Evolutionary conservation across 352 stramenopile species (phyloP).

Genomic region (Phytophthora sp.): DNA sequence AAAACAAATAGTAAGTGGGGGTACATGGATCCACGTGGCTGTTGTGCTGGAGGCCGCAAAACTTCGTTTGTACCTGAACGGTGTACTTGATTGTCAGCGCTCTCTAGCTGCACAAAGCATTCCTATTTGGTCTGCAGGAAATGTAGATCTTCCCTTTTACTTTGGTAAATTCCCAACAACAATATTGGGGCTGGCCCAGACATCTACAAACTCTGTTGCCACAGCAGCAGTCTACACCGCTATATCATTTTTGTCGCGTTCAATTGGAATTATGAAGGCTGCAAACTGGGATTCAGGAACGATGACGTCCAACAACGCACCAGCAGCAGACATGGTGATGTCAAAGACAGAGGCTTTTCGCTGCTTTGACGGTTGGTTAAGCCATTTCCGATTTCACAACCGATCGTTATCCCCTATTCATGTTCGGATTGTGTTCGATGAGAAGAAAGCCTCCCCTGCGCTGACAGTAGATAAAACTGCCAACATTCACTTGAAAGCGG

Average conservation of each 20-base stretch:
- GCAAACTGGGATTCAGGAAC: slow-evolving; percentile 12
- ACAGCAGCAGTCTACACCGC: slow-evolving; percentile 3
- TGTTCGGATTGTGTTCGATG: slow-evolving; percentile 90
- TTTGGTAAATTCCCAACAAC: slow-evolving; percentile 47
- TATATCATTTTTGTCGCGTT: slow-evolving; percentile 24
- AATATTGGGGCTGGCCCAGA: background rate
- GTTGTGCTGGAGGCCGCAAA: slow-evolving; percentile 88
- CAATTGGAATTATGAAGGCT: slow-evolving; percentile 23
- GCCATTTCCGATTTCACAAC: slow-evolving; percentile 90
- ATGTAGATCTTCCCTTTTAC: slow-evolving; percentile 54
- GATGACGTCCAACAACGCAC: slow-evolving; percentile 16
- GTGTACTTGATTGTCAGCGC: slow-evolving; percentile 83
- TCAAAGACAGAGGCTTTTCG: slow-evolving; percentile 20
- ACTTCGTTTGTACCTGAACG: slow-evolving; percentile 92
- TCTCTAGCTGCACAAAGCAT: slow-evolving; percentile 48
- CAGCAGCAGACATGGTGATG: background rate
- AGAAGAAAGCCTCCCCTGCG: slow-evolving; percentile 42
- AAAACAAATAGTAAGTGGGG: slow-evolving; percentile 68
- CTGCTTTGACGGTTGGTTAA: slow-evolving; percentile 85
- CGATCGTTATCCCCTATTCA: slow-evolving; percentile 92
- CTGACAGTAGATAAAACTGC: background rate
- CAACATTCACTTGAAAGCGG: slow-evolving; percentile 13
- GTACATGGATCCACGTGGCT: slow-evolving; percentile 87
- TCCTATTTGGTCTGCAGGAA: slow-evolving; percentile 31
- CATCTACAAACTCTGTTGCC: background rate